Conservation (phyloP, 2,329 filamentous ascomycete genomes). For the Alternaria triticina region DNA sequence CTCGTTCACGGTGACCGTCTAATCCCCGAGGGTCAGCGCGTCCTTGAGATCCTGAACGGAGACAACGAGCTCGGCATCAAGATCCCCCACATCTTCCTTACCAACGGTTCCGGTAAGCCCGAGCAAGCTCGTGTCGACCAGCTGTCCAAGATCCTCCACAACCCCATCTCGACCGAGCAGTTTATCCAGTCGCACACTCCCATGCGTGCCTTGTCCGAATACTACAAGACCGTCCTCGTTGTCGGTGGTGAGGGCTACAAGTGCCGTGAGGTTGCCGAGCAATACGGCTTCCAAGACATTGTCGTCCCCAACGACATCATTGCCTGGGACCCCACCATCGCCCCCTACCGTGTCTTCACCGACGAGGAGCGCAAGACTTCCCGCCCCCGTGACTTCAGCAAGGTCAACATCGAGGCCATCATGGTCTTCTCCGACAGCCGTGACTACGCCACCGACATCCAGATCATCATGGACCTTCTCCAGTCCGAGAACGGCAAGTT, state of each 20-base stretch:
- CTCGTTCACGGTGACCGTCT: constrained; percentile 74
- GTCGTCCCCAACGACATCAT: constrained; percentile 76
- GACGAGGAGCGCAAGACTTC: constrained; percentile 71
- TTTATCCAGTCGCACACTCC: constrained; percentile 81
- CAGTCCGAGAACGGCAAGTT: constrained; percentile 71
- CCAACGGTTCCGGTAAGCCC: constrained; percentile 76
- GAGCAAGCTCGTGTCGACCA: constrained; percentile 70
- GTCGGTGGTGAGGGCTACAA: constrained; percentile 78
- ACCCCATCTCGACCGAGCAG: constrained; percentile 71
- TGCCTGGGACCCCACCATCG: constrained; percentile 71
- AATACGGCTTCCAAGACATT: constrained; percentile 76
- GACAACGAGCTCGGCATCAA: constrained; percentile 80
- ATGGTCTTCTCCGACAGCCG: constrained; percentile 76
- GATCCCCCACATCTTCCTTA: constrained; percentile 77
- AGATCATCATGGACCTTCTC: constrained; percentile 77
- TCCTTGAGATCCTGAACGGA: constrained; percentile 74
- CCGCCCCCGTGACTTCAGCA: constrained; percentile 73
- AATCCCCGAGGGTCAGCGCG: constrained; percentile 70
- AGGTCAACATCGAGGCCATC: constrained; percentile 75
- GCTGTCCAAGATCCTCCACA: constrained; percentile 69
- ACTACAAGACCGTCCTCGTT: constrained; percentile 78
- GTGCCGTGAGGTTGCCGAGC: constrained; percentile 74
- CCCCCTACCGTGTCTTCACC: constrained; percentile 72
- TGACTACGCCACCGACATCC: constrained; percentile 77
- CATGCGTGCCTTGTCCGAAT: constrained; percentile 76